Conservation (phyloP, 192 early-diverging fungal genomes). For the Umbelopsis sp. region DNA sequence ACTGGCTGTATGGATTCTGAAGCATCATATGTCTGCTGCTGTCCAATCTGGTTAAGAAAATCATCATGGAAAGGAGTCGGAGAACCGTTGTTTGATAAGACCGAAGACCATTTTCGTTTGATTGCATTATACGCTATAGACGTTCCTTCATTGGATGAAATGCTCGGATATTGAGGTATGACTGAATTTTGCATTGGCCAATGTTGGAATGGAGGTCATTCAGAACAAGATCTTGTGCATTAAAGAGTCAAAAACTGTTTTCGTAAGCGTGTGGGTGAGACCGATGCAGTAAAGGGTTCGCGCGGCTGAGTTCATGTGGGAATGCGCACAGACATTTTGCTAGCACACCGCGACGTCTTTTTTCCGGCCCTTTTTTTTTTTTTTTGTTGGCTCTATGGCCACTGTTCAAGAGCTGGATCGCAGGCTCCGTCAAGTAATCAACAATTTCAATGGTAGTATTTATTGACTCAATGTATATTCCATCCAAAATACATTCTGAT, state of each 20-base stretch:
- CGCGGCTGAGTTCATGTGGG: not conserved
- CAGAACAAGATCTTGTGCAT: slow-evolving; percentile 18
- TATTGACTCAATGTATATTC: not conserved
- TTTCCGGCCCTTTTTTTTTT: not conserved
- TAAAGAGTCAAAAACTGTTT: not conserved
- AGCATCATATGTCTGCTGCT: not conserved
- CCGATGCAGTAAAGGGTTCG: slow-evolving; percentile 4
- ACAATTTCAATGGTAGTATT: not conserved
- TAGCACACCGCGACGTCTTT: not conserved
- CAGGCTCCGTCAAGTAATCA: not conserved
- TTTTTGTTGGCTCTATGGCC: not conserved
- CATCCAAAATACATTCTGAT: too few species aligned
- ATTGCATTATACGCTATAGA: not conserved
- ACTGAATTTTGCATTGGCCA: slow-evolving; percentile 4
- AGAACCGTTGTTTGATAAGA: not conserved
- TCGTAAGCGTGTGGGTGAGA: not conserved
- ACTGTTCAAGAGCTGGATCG: not conserved
- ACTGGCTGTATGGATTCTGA: not conserved
- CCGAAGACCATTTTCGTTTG: not conserved
- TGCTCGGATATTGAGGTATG: not conserved
- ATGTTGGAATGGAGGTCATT: not conserved
- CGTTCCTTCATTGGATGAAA: not conserved
- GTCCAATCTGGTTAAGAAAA: not conserved
- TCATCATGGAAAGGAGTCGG: not conserved
- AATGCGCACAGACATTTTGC: slow-evolving; percentile 2